phyloP scores from a whole-genome alignment of 2,329 filamentous ascomycete species.

The Acephala macrosclerotiorum region DNA sequence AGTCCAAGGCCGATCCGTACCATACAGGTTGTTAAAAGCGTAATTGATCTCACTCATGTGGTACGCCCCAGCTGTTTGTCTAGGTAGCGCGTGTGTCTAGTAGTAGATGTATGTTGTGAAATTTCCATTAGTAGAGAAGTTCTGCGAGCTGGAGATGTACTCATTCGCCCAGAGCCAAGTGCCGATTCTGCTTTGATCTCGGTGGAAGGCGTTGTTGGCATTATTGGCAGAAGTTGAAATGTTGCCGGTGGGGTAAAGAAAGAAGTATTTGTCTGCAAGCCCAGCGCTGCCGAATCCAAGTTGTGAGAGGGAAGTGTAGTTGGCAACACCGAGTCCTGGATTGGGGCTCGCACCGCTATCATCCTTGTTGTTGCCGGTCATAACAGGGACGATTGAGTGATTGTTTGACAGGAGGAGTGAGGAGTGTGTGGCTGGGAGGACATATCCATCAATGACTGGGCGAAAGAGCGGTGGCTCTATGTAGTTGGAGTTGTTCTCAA shows the following conservation, averaged over 20 bases:
- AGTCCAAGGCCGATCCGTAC: constrained; percentile 37
- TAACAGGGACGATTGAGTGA: constrained; percentile 40
- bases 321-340: constrained; percentile 18
- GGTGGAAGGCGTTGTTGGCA: constrained; percentile 38
- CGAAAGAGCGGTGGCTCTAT: constrained; percentile 40
- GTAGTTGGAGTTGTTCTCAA: constrained; percentile 32
- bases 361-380: constrained; percentile 44
- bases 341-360: constrained; percentile 30
- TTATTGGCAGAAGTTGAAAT: constrained; percentile 28
- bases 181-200: constrained; percentile 38
- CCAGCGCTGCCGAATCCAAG: constrained; percentile 8
- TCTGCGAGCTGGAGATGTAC: constrained; percentile 25
- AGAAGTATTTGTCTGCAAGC: constrained; percentile 16
- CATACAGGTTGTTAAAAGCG: constrained; percentile 42
- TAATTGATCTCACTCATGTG: constrained; percentile 44
- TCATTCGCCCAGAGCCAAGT: constrained; percentile 42
- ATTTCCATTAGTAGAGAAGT: constrained; percentile 27
- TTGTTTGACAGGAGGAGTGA: constrained; percentile 28
- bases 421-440: constrained; percentile 38
- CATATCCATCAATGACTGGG: constrained; percentile 43
- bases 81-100: constrained; percentile 42
- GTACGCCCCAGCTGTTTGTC: constrained; percentile 37
- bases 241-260: constrained; percentile 22
- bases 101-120: constrained; percentile 43
- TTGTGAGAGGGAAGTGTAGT: constrained; percentile 11